Percentiles rank a stretch among this genome's conserved stretches.
Conservation (phyloP, 2,329 filamentous ascomycete species). For the Exophiala oligosperma region DNA sequence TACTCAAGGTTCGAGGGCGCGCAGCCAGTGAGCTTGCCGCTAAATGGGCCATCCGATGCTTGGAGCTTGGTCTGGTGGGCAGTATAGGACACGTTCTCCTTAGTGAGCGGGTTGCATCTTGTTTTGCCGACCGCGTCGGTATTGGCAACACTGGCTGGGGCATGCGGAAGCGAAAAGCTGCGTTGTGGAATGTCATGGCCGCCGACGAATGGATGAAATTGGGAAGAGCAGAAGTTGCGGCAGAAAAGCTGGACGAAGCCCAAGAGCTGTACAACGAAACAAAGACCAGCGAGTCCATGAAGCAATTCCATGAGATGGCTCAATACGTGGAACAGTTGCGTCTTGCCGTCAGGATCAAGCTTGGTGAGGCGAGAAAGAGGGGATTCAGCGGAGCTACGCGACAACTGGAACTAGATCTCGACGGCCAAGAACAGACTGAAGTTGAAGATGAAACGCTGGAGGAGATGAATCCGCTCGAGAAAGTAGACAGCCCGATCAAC, state of each 20-base stretch:
- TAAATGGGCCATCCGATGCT: constrained; percentile 75
- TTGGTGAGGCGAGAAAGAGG: constrained; percentile 35
- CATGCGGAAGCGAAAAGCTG: constrained; percentile 76
- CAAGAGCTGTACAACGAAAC: constrained; percentile 52
- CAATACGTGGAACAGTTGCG: constrained; percentile 45
- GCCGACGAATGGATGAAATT: constrained; percentile 81
- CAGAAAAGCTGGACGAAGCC: constrained; percentile 73
- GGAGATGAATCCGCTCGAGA: constrained; percentile 26
- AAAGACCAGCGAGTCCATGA: constrained; percentile 38
- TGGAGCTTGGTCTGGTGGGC: constrained; percentile 71
- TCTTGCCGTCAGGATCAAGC: constrained; percentile 47
- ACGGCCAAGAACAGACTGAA: constrained; percentile 46
- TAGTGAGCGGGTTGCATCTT: constrained; percentile 81
- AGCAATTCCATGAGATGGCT: constrained; percentile 56
- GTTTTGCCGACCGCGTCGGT: constrained; percentile 73
- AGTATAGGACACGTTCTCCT: constrained; percentile 75
- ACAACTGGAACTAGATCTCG: constrained; percentile 18
- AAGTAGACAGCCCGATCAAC: constrained; percentile 18
- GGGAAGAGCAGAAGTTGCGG: constrained; percentile 74
- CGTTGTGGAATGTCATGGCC: constrained; percentile 81
- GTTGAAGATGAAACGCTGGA: constrained; percentile 28
- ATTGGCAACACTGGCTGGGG: constrained; percentile 68
- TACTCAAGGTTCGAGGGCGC: constrained; percentile 77
- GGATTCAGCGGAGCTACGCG: constrained; percentile 26
- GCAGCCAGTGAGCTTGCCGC: constrained; percentile 83